Evolutionary conservation across 805 yeast genomes (phyloP), one percentile per base, ranked within the genome.

Genomic region (Lipomyces orientalis): DNA sequence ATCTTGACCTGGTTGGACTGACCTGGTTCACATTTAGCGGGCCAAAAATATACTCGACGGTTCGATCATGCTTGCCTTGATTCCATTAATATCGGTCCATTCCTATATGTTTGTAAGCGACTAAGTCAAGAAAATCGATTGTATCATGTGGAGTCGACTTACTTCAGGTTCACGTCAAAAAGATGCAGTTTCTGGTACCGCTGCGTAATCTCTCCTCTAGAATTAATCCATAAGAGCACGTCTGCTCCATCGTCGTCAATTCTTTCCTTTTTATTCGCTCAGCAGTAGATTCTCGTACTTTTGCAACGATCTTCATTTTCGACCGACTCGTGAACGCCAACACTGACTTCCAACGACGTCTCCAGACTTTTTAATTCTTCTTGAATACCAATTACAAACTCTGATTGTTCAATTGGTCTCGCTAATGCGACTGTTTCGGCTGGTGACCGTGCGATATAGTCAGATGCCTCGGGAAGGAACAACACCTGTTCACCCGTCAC

Each of bases 381-480:
- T 64, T 82, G 86, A 60, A 88, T 77, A 10, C 80, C 83, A 59
- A 75, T 67, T 58, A 83, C 73, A 71, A 84, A 86, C 72, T 80
- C 81, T 71, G 79, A 58, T 60, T 80, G 75, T 1, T 80, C 78
- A 34, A 83, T 81, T 14, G 84, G 67, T 54, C 81, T 75, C 0
- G 89, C 92, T n/a, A 94, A 79, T 34, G 80, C 72, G 62, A 82
- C 81, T 0, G 96, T 88, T 72, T 91, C 93, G 0, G 73, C 76
- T 1, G 93, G 88, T 74, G 86, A 86, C 62, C 86, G 82, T 4
- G 97, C 88, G 52, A 94, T 83, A 76, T 92, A 94, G 76, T 94
- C 98, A 4, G 95, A 84, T 0, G 98, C 98, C 77, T 94, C 99
- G 1, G 98, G 98, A 57, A 94, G 83, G 75, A 95, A 92, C 4